Evolutionary conservation across 345 rosid species (phyloP).

Genomic region (Hirschfeldia incana): DNA sequence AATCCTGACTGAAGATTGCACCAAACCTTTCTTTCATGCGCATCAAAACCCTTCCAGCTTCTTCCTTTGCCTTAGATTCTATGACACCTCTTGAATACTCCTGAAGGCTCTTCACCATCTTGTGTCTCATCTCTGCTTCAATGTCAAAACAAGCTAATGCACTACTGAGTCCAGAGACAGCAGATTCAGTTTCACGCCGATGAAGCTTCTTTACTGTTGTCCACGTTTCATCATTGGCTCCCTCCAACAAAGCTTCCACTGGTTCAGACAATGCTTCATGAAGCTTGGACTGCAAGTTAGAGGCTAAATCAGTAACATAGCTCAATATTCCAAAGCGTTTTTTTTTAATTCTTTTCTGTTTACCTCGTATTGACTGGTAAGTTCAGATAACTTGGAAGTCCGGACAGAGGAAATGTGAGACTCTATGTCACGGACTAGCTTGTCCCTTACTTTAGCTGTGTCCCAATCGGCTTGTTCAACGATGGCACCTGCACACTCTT

Average conservation of each 20-base stretch:
- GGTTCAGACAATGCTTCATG: conserved; percentile 75
- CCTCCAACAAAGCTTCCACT: conserved; percentile 83
- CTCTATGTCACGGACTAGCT: conserved; percentile 78
- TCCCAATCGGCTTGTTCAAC: conserved; percentile 92
- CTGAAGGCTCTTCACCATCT: conserved; percentile 57
- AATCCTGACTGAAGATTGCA: conserved; percentile 74
- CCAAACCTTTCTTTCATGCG: conserved; percentile 95
- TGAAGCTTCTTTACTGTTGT: conserved; percentile 71
- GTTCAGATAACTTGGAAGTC: conserved; percentile 73
- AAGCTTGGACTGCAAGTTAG: conserved; percentile 58
- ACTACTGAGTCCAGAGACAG: conserved; percentile 58
- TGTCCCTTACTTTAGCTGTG: conserved; percentile 64
- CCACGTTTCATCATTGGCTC: conserved; percentile 80
- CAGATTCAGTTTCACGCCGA: conserved; percentile 60
- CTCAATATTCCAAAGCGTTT: not conserved
- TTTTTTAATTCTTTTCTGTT: conserved; percentile 4
- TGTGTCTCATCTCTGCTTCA: conserved; percentile 57
- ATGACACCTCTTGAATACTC: conserved; percentile 68
- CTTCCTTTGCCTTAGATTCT: conserved; percentile 83
- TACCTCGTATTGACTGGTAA: conserved; percentile 77
- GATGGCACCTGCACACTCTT: conserved; percentile 70
- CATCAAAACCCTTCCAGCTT: conserved; percentile 73
- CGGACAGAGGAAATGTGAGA: conserved; percentile 77
- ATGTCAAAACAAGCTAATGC: conserved; percentile 75
- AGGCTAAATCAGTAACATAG: conserved; percentile 1